A percentile compares a stretch with the other conserved stretches of the same genome.
phyloP scores from a whole-genome alignment of 2,329 filamentous ascomycete species.

The Paraphoma sp. region DNA sequence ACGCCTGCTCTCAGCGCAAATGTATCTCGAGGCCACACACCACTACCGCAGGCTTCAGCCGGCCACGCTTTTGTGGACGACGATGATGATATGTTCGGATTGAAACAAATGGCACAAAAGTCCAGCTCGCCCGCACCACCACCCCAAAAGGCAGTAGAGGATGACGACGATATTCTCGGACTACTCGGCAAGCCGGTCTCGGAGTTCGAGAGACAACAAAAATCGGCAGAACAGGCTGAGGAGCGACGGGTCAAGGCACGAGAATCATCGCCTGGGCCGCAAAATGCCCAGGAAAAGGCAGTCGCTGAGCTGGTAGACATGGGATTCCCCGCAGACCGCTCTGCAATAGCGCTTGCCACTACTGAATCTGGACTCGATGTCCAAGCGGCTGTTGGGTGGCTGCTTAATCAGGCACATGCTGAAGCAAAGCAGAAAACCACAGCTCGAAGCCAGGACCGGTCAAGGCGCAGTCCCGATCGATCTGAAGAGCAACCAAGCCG shows the following conservation, averaged over 20 bases:
- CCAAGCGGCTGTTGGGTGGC: conserved; percentile 85
- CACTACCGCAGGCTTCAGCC: conserved; percentile 26
- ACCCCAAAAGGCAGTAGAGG: conserved; percentile 15
- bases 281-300: conserved; percentile 72
- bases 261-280: conserved; percentile 27
- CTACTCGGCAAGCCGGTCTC: conserved; percentile 66
- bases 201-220: conserved; percentile 51
- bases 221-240: conserved; percentile 14
- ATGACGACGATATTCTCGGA: conserved; percentile 69
- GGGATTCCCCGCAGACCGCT: conserved; percentile 86
- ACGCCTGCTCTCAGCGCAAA: conserved; percentile 45
- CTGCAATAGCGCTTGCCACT: conserved; percentile 78
- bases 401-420: conserved; percentile 88
- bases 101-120: conserved; percentile 67
- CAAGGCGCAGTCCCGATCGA: conserved; percentile 34
- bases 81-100: conserved; percentile 85
- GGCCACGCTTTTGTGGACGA: conserved; percentile 60
- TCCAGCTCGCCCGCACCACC: conserved; percentile 29
- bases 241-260: conserved; percentile 10
- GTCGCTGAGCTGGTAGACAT: conserved; percentile 92
- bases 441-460: conserved; percentile 36
- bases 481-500: conserved; percentile 32
- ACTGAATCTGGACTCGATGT: conserved; percentile 82
- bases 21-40: conserved; percentile 36
- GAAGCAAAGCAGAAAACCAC: conserved; percentile 76